Evolutionary conservation across 1,284 basidiomycete genomes (phyloP), one percentile per base, ranked within the genome.

Genomic region (Vanrija sp.): DNA sequence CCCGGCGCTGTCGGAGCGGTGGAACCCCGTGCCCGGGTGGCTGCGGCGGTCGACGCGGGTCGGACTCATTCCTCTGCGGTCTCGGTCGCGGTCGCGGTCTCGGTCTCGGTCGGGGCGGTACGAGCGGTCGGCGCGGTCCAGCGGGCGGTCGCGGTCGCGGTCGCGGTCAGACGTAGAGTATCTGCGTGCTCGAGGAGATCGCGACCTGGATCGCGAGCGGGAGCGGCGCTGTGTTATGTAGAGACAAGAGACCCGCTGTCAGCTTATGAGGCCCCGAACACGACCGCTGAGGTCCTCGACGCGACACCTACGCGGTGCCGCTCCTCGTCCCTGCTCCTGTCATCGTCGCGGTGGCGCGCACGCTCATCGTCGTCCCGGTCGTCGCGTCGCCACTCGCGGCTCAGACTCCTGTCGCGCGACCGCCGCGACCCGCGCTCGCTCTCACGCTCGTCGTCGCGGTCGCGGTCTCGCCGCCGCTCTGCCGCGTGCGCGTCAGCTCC

Each of bases 1-100:
- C 25, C 89, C 91, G 25, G 90, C 84, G 3, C 48, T 42, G 34
- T 34, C 68, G 44, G 16, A 60, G 62, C 5, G 53, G 49, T n/a
- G 44, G 21, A 25, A 21, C 44, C 18, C 42, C 42, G 42, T 18
- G 6, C 18, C 18, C 7, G 42, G 40, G 7, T 46, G 38, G 25
- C 45, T 42, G 38, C 51, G 38, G 26, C 42, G 40, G 40, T 48
- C 47, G 34, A 34, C 12, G 34, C 39, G 42, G 28, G 19, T 39
- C 52, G 40, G 47, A 42, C 19, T 45, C 43, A 43, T 46, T 38
- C n/a, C 50, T 29, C 21, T 21, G 16, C 51, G 46, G 18, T 53
- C 54, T 9, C 51, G 43, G 21, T 57, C 49, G n/a, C 47, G 42
- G 5, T 39, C 44, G 19, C 23, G 40, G 26, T 21, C 43, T 26